These are phyloP conservation scores for Sporothrix humicola DNA, from an alignment of 2,329 filamentous ascomycete species.

Conservation along the genomic window DNA sequence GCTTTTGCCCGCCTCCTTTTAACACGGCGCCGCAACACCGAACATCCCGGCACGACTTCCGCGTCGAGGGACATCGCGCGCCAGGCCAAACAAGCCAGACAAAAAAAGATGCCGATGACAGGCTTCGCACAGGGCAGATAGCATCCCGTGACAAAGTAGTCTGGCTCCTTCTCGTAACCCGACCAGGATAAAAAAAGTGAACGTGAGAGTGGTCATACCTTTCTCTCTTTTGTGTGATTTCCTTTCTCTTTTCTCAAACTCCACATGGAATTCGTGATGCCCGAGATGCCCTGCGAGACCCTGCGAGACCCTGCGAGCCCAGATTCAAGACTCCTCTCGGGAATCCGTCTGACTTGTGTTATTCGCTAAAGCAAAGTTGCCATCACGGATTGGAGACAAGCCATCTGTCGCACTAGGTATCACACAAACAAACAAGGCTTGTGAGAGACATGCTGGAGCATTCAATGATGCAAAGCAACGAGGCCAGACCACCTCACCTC, in stretches of 20 bases:
- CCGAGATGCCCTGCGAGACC: neutral
- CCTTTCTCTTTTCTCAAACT: neutral
- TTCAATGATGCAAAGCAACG: too few species aligned
- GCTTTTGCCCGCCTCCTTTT: neutral
- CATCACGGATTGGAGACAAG: slow-evolving; percentile 7
- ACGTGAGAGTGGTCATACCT: slow-evolving; percentile 6
- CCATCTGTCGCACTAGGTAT: neutral
- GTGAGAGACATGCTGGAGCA: neutral
- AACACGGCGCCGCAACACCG: neutral
- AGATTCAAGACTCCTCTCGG: neutral
- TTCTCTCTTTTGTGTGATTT: too few species aligned
- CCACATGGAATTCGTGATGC: neutral
- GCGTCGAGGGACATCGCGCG: slow-evolving; percentile 10
- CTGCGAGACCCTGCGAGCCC: neutral
- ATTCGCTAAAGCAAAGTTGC: neutral
- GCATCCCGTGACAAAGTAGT: slow-evolving; percentile 19
- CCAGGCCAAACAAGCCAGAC: too few species aligned
- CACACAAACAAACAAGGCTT: neutral
- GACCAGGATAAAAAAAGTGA: neutral
- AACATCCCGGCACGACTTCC: slow-evolving; percentile 1
- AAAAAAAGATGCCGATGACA: neutral
- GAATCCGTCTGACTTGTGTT: neutral
- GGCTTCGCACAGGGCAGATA: slow-evolving; percentile 22
- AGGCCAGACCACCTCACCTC: neutral
- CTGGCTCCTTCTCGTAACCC: slow-evolving; percentile 12